Percentiles rank a stretch among this genome's conserved stretches.
These are phyloP conservation scores for Elongisporangium anandrum DNA, from an alignment of 352 stramenopile species.

Conservation along the genomic window DNA sequence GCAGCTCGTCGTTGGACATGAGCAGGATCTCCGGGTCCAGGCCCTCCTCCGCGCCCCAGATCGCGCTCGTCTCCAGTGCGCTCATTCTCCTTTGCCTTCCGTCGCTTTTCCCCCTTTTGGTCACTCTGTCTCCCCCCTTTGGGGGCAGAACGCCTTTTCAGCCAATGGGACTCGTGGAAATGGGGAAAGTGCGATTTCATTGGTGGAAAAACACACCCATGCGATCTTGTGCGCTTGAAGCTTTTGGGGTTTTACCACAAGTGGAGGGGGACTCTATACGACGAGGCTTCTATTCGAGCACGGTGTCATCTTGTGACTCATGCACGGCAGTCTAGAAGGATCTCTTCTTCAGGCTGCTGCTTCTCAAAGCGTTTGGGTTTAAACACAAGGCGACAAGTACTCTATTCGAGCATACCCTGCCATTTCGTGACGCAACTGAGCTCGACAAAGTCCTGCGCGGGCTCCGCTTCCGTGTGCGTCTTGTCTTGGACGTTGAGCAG, in stretches of 20 bases:
- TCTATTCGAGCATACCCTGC: slow-evolving; percentile 60
- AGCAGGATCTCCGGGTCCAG: slow-evolving; percentile 89
- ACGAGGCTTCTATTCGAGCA: not conserved
- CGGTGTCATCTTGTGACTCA: not conserved
- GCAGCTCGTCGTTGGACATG: slow-evolving; percentile 95
- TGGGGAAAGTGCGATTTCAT: not conserved
- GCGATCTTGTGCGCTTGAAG: slow-evolving; percentile 9
- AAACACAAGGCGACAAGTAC: not conserved
- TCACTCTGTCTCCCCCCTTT: slow-evolving; percentile 6
- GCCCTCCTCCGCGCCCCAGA: slow-evolving; percentile 54
- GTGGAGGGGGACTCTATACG: not conserved
- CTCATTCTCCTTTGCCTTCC: slow-evolving; percentile 39
- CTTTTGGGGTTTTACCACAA: not conserved
- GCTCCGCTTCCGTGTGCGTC: slow-evolving; percentile 7
- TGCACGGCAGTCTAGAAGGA: slow-evolving; percentile 1
- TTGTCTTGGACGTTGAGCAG: slow-evolving; percentile 10
- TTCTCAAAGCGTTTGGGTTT: not conserved
- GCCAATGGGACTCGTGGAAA: slow-evolving; percentile 11
- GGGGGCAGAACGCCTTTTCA: slow-evolving; percentile 1
- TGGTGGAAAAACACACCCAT: not conserved
- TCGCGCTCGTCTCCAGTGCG: slow-evolving; percentile 54
- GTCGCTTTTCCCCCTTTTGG: slow-evolving; percentile 9
- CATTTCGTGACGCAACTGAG: slow-evolving; percentile 62
- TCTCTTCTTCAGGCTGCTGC: not conserved
- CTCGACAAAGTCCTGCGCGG: slow-evolving; percentile 17